phyloP scores from a whole-genome alignment of 2,329 filamentous ascomycete species.

The Verruconis gallopava region DNA sequence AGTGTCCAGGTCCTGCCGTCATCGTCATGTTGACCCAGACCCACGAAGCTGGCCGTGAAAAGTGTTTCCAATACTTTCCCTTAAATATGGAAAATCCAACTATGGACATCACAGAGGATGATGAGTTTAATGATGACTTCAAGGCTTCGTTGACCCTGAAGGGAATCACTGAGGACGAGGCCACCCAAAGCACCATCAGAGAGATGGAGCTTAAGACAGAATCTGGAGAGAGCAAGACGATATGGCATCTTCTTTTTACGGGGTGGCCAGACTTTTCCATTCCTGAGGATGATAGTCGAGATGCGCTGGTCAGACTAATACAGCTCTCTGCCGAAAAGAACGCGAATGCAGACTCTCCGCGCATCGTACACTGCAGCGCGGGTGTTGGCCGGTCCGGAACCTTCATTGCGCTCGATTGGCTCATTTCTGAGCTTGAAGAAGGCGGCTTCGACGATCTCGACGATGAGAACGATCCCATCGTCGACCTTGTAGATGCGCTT shows the following conservation, averaged over 20 bases:
- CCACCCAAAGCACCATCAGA: slow-evolving; percentile 54
- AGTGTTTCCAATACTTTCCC: slow-evolving; percentile 86
- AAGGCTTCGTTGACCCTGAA: slow-evolving; percentile 54
- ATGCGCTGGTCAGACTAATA: slow-evolving; percentile 57
- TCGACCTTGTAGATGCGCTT: slow-evolving; percentile 64
- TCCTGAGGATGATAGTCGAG: slow-evolving; percentile 54
- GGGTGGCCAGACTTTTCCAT: slow-evolving; percentile 87
- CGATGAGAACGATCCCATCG: slow-evolving; percentile 53
- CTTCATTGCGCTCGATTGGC: slow-evolving; percentile 90
- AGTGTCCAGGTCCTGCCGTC: slow-evolving; percentile 56
- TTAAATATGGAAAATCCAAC: slow-evolving; percentile 25
- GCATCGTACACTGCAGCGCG: slow-evolving; percentile 62
- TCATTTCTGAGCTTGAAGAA: slow-evolving; percentile 67
- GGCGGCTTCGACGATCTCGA: slow-evolving; percentile 47
- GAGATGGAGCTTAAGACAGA: slow-evolving; percentile 44
- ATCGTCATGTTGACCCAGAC: slow-evolving; percentile 93
- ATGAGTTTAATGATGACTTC: slow-evolving; percentile 54
- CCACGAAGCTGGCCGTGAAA: slow-evolving; percentile 61
- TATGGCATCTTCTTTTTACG: slow-evolving; percentile 78
- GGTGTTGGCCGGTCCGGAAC: slow-evolving; percentile 90
- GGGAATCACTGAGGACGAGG: slow-evolving; percentile 40
- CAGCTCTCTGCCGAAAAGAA: slow-evolving; percentile 50
- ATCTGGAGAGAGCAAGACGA: slow-evolving; percentile 42
- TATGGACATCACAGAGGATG: slow-evolving; percentile 45
- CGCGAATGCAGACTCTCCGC: slow-evolving; percentile 36